Evolutionary conservation across 2,329 filamentous ascomycete genomes (phyloP).

Genomic region (Fusarium anguioides): DNA sequence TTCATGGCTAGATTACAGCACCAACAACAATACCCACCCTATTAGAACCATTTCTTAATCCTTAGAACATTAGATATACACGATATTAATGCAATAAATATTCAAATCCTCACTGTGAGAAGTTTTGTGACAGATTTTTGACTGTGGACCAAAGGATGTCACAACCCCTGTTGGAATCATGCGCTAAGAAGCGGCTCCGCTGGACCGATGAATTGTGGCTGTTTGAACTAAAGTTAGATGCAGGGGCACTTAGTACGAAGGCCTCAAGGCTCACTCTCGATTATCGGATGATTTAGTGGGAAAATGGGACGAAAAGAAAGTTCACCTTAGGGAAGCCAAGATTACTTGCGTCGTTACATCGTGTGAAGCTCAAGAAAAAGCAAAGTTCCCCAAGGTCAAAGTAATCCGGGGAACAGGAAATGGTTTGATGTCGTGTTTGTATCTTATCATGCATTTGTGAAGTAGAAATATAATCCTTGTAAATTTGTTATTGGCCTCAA

Average conservation of each 20-base stretch:
- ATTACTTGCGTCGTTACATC: background rate
- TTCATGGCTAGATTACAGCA: background rate
- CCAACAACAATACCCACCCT: background rate
- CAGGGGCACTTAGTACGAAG: background rate
- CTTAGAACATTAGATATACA: slow-evolving; percentile 8
- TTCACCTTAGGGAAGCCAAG: background rate
- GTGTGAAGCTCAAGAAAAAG: background rate
- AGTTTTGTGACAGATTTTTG: background rate
- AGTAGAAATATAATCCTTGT: no score
- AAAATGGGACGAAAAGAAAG: background rate
- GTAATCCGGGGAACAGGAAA: no score
- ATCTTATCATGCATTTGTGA: no score
- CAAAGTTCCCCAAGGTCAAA: background rate
- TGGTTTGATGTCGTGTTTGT: no score
- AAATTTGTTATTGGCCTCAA: no score
- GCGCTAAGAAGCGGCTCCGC: slow-evolving; percentile 29
- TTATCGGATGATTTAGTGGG: background rate
- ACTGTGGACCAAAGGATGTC: no score
- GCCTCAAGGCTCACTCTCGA: background rate
- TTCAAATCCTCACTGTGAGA: background rate
- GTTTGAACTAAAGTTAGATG: background rate
- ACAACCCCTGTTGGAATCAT: background rate
- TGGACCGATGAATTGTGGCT: slow-evolving; percentile 17
- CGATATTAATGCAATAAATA: slow-evolving; percentile 6
- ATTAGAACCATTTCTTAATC: background rate